Base-by-base conservation (phyloP, 495 filamentous ascomycete species). In the Penicillium pancosmium region DNA sequence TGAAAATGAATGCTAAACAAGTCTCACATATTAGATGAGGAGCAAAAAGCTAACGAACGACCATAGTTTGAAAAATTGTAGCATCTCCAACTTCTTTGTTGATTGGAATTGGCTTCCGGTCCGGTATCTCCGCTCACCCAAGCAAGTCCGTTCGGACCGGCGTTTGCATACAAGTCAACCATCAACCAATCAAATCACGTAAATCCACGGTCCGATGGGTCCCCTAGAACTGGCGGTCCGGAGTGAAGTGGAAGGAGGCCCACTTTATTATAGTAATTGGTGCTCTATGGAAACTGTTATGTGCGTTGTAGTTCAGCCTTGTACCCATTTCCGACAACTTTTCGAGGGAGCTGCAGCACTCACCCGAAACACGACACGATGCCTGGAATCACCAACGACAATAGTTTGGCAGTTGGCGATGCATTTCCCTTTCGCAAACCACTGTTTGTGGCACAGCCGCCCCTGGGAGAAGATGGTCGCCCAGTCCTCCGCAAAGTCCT, bases 401-500 rank as follows among this genome's bases (percentile, higher is more conserved):
- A 51, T 33, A 35, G 50, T 50, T 44, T 44, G 8, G 10, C 21
- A 25, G 23, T 31, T 27, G 46, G 46, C 18, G 10, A 27, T 27
- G 55, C 54, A 5, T 53, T 54, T 15, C 55, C 59, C 23, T n/a
- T 34, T 51, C 63, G 63, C 48, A 19, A 38, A 16, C 63, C 63
- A 33, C 48, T 65, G 5, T 65, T 55, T 16, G 63, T 65, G 6
- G 63, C 63, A 5, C 52, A 57, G 16, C 59, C 55, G n/a, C 63
- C 59, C 4, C 19, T 62, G 7, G 52, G 52, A 1, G 18, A 19
- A 9, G 52, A 61, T 52, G 61, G 61, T 16, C 52, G 57, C 25
- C 64, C 64, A 0, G 53, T 59, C 0, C 64, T 69, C 40, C 46
- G 50, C 25, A 69, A 62, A 16, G 63, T 71, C 13, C 36, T 72